Conservation (phyloP, 2,329 filamentous ascomycete species). For the Myriosclerotinia duriaeana region DNA sequence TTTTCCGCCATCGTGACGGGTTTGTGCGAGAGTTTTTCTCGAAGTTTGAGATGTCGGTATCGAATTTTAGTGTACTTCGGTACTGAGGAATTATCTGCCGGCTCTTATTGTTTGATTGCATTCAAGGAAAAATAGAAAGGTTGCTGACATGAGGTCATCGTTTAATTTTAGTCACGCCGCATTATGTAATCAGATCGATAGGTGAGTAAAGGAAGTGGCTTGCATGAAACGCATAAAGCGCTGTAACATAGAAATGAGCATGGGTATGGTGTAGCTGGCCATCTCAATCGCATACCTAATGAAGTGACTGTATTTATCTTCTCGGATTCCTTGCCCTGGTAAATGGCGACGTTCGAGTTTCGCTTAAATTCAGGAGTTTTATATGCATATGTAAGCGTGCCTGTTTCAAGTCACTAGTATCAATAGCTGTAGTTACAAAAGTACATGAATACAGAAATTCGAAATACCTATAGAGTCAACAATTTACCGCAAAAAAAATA, state of each 20-base stretch:
- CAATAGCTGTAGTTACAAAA: background rate
- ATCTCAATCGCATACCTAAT: fast-evolving
- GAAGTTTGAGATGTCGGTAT: background rate
- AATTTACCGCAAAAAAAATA: no score
- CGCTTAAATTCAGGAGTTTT: slow-evolving; percentile 1
- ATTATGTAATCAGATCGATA: slow-evolving; percentile 1
- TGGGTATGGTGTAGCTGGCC: background rate
- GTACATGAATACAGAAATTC: no score
- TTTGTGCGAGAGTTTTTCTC: background rate
- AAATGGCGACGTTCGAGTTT: background rate
- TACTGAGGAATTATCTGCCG: no score
- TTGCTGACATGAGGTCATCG: background rate
- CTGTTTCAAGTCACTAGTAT: no score
- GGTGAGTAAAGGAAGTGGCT: background rate
- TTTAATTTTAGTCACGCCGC: background rate
- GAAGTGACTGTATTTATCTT: background rate
- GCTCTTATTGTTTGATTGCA: background rate
- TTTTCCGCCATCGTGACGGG: background rate
- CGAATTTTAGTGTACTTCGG: no score
- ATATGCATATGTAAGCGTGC: background rate
- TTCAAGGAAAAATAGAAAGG: no score
- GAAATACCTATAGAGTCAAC: no score
- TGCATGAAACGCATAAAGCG: background rate
- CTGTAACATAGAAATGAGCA: background rate
- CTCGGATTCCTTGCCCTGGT: background rate